Conservation (phyloP, 1,284 basidiomycete genomes). For the Apiotrichum montevideense region DNA sequence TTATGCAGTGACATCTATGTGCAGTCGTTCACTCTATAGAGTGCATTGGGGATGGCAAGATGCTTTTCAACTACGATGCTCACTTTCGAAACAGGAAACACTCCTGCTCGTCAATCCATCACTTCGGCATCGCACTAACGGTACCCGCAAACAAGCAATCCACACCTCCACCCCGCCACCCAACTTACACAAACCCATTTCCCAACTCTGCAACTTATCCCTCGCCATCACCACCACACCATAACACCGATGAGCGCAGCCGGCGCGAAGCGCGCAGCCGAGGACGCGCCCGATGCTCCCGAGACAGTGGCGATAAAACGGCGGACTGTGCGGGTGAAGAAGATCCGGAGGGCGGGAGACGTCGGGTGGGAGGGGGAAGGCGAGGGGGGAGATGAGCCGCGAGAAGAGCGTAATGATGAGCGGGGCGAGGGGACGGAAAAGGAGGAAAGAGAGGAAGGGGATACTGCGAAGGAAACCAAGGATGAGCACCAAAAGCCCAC, state of each 20-base stretch:
- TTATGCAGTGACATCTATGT: too few relatives aligned
- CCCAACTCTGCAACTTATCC: too few relatives aligned
- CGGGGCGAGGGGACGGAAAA: background rate
- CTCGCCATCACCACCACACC: too few relatives aligned
- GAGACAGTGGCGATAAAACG: constrained; percentile 24
- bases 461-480: background rate
- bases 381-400: background rate
- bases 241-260: background rate
- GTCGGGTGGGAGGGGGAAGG: constrained; percentile 2
- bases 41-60: too few relatives aligned
- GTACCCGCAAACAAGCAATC: too few relatives aligned
- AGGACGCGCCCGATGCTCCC: background rate
- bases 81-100: too few relatives aligned
- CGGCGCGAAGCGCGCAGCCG: constrained; percentile 1
- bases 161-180: too few relatives aligned
- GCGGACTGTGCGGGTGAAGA: constrained; percentile 35
- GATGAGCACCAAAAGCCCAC: constrained; percentile 1
- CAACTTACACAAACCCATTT: too few relatives aligned
- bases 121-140: too few relatives aligned
- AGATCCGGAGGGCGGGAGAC: constrained; percentile 18
- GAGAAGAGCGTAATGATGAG: background rate
- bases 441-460: background rate
- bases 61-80: too few relatives aligned
- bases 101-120: too few relatives aligned
- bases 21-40: too few relatives aligned